Percentiles rank a stretch among this genome's conserved stretches.
Conservation (phyloP, 2,329 filamentous ascomycete species). For the Colletotrichum spinosum region DNA sequence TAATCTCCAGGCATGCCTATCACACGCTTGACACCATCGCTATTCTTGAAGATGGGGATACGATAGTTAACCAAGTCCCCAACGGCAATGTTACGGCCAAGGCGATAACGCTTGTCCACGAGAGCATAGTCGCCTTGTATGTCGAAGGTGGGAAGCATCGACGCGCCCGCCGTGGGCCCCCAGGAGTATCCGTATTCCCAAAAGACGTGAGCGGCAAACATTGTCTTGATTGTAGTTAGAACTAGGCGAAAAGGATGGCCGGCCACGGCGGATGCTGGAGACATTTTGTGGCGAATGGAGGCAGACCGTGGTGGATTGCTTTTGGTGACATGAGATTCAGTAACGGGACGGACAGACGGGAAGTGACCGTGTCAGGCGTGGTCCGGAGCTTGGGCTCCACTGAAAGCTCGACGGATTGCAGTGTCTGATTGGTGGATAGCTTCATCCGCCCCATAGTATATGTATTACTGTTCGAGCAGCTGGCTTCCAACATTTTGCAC, state of each 20-base stretch:
- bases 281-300: constrained; percentile 1
- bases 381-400: constrained; percentile 32
- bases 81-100: constrained; percentile 74
- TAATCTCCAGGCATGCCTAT: constrained; percentile 82
- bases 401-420: constrained; percentile 29
- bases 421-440: constrained; percentile 29
- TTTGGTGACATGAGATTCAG: no score
- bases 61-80: constrained; percentile 87
- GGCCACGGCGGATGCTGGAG: constrained; percentile 1
- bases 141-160: constrained; percentile 89
- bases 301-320: no score
- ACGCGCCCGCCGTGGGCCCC: constrained; percentile 75
- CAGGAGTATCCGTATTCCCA: constrained; percentile 70
- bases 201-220: constrained; percentile 62
- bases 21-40: constrained; percentile 82
- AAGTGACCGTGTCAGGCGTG: background rate
- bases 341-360: background rate
- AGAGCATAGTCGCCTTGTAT: constrained; percentile 76
- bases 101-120: constrained; percentile 74
- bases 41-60: constrained; percentile 74
- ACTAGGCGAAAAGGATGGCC: constrained; percentile 51
- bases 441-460: constrained; percentile 3
- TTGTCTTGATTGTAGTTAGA: constrained; percentile 58
- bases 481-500: background rate
- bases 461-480: constrained; percentile 2